phyloP scores from a whole-genome alignment of 73 alveolate species.

The Paramecium bursaria region DNA sequence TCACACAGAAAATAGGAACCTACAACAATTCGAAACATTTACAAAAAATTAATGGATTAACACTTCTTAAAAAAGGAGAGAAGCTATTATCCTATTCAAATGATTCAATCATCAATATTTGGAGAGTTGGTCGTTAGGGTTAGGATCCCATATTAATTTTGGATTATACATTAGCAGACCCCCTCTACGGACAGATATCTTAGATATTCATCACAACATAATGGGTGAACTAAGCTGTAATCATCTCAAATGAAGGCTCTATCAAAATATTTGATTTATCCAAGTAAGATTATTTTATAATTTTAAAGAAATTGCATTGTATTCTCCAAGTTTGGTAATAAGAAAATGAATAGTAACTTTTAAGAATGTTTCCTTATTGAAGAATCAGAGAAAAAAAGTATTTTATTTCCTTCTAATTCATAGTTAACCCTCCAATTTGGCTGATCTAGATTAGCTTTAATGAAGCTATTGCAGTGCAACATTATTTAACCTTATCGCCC shows the following conservation, averaged over 20 bases:
- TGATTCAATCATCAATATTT: constrained; percentile 53
- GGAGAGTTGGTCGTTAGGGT: constrained; percentile 50
- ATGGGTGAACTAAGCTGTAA: constrained; percentile 36
- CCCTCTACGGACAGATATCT: constrained; percentile 26
- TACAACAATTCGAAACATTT: constrained; percentile 40
- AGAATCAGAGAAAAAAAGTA: constrained; percentile 55
- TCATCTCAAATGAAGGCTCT: constrained; percentile 54
- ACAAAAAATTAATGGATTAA: constrained; percentile 50
- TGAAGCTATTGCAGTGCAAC: constrained; percentile 27
- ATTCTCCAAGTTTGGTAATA: constrained; percentile 46
- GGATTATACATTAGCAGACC: constrained; percentile 36
- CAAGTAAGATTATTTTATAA: no score
- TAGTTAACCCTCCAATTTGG: constrained; percentile 61
- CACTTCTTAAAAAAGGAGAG: constrained; percentile 51
- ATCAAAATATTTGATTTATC: constrained; percentile 52
- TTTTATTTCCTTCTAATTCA: neutral
- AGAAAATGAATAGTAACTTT: neutral
- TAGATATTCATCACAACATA: constrained; percentile 39
- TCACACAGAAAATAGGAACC: constrained; percentile 33
- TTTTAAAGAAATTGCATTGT: constrained; percentile 54
- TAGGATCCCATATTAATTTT: constrained; percentile 56
- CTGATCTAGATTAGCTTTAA: constrained; percentile 21
- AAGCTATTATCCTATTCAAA: constrained; percentile 39
- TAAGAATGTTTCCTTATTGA: constrained; percentile 45
- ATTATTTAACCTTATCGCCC: constrained; percentile 28